Conservation (phyloP, 2,329 filamentous ascomycete genomes). For the Rosellinia necatrix region DNA sequence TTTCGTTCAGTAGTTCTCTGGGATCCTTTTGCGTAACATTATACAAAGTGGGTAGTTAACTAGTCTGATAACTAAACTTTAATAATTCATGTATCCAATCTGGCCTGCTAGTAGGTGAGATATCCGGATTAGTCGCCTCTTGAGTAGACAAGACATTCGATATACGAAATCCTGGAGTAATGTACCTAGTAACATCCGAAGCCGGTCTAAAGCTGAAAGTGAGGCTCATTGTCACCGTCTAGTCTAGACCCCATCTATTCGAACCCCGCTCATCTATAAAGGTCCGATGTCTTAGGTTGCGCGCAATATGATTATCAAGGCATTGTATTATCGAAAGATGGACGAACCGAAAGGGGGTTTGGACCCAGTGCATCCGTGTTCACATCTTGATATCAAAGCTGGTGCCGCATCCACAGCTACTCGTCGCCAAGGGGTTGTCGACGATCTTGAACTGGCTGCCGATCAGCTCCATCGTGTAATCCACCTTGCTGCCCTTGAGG, state of each 20-base stretch:
- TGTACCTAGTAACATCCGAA: not conserved
- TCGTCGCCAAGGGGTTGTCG: conserved; percentile 88
- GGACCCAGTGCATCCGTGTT: conserved; percentile 17
- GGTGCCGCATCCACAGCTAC: conserved; percentile 95
- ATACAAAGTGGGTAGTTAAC: too few species aligned
- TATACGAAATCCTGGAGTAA: not conserved
- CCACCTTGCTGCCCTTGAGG: conserved; percentile 90
- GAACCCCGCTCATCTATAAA: not conserved
- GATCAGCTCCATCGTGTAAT: conserved; percentile 88
- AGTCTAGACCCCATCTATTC: not conserved
- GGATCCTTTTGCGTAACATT: too few species aligned
- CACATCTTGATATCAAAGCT: conserved; percentile 90
- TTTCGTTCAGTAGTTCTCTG: too few species aligned
- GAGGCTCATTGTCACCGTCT: not conserved
- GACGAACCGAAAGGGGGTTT: not conserved
- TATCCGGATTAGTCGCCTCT: not conserved
- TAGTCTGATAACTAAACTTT: not conserved
- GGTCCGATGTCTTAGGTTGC: not conserved
- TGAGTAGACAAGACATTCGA: not conserved
- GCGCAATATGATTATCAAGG: not conserved
- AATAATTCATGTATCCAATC: not conserved
- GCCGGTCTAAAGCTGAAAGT: not conserved
- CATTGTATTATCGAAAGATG: not conserved
- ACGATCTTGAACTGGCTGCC: conserved; percentile 95
- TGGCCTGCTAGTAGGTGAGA: too few species aligned